Conservation (phyloP, 2,329 filamentous ascomycete species). For the Coniella vitis region DNA sequence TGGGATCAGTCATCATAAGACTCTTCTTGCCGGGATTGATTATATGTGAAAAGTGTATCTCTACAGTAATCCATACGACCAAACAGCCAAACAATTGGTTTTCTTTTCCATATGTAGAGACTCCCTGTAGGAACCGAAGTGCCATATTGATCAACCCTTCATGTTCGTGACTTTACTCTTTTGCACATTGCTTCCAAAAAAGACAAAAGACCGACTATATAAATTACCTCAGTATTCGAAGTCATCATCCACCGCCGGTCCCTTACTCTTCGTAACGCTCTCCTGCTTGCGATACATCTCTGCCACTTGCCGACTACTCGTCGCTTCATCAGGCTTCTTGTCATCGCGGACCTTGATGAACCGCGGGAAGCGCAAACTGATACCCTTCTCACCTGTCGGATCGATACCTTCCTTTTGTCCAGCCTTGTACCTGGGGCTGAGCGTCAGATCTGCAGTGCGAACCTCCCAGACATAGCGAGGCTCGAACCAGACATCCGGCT, state of each 20-base stretch:
- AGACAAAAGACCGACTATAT: background rate
- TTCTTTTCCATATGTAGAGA: too few species aligned
- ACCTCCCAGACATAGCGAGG: conserved; percentile 94
- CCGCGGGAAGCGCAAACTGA: conserved; percentile 83
- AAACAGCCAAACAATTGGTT: too few species aligned
- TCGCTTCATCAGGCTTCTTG: conserved; percentile 91
- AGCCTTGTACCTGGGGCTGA: conserved; percentile 91
- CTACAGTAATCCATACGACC: too few species aligned
- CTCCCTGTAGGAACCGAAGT: too few species aligned
- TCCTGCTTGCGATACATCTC: conserved; percentile 98
- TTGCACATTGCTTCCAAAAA: too few species aligned
- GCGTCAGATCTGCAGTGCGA: conserved; percentile 88
- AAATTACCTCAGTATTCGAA: conserved; percentile 74
- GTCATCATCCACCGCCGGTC: conserved; percentile 85
- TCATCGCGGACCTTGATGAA: conserved; percentile 91
- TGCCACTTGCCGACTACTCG: conserved; percentile 74
- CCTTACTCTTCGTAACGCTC: conserved; percentile 79
- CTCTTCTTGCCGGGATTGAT: too few species aligned
- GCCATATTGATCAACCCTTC: too few species aligned
- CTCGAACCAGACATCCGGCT: conserved; percentile 98
- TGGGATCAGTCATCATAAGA: too few species aligned
- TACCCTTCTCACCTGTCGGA: conserved; percentile 63
- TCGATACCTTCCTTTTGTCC: conserved; percentile 76
- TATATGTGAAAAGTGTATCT: too few species aligned
- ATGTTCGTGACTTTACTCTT: too few species aligned